A percentile compares a stretch with the other conserved stretches of the same genome.
These are phyloP conservation scores for Podaxis mareebaensis DNA, from an alignment of 768 basidiomycete genomes.

Conservation along the genomic window DNA sequence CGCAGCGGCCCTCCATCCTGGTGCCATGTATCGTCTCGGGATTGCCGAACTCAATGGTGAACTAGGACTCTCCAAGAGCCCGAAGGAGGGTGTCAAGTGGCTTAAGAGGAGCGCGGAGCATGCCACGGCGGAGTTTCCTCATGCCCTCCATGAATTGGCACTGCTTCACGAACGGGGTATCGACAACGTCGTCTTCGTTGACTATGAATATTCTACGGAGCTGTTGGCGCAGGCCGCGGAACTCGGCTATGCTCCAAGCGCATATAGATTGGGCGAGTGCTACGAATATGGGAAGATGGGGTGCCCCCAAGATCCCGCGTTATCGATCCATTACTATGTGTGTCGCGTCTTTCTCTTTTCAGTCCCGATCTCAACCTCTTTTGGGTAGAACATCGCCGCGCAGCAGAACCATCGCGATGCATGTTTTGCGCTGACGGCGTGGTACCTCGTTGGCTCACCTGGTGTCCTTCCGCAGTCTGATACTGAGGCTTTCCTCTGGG, in stretches of 20 bases:
- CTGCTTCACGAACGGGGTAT: constrained; percentile 96
- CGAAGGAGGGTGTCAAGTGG: constrained; percentile 98
- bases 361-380: constrained; percentile 16
- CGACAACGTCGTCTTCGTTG: constrained; percentile 96
- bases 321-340: constrained; percentile 99
- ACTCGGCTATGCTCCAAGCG: constrained; percentile 94
- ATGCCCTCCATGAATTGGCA: constrained; percentile 93
- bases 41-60: constrained; percentile 97
- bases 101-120: constrained; percentile 95
- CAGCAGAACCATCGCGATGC: constrained; percentile 97
- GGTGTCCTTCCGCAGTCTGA: constrained; percentile 98
- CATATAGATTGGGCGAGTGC: constrained; percentile 94
- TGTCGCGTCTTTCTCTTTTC: constrained; percentile 32
- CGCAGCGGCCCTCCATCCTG: constrained; percentile 86
- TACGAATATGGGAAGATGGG: constrained; percentile 99
- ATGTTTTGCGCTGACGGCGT: constrained; percentile 96
- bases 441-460: constrained; percentile 98
- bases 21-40: constrained; percentile 95
- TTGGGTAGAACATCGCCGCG: constrained; percentile 89
- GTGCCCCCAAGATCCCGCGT: constrained; percentile 93
- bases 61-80: constrained; percentile 79
- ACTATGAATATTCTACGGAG: constrained; percentile 94
- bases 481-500: constrained; percentile 98
- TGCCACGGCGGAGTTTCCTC: constrained; percentile 93
- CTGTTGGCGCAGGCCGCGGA: constrained; percentile 94